phyloP scores from a whole-genome alignment of 352 stramenopile species.

The Phytophthora citrophthora region DNA sequence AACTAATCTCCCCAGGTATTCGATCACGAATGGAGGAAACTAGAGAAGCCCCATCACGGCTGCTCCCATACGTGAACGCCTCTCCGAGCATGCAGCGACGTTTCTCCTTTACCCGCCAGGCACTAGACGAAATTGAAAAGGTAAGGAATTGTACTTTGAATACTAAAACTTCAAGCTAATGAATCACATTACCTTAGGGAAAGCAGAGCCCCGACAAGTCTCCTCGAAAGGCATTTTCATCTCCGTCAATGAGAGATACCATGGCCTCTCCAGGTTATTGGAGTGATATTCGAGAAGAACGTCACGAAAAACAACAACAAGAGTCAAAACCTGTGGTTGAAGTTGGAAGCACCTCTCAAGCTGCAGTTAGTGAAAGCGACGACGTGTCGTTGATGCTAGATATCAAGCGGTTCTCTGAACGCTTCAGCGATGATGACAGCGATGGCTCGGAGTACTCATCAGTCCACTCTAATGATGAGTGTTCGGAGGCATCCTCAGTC shows the following conservation, averaged over 20 bases:
- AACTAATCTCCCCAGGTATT: background rate
- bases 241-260: slow-evolving; percentile 24
- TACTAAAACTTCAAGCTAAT: slow-evolving; percentile 2
- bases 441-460: slow-evolving; percentile 31
- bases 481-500: slow-evolving; percentile 25
- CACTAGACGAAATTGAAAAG: slow-evolving; percentile 33
- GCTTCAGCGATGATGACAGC: slow-evolving; percentile 37
- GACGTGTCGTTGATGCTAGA: slow-evolving; percentile 26
- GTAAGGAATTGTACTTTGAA: slow-evolving; percentile 6
- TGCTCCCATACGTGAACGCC: slow-evolving; percentile 23
- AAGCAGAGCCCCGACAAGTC: slow-evolving; percentile 21
- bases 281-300: slow-evolving; percentile 10
- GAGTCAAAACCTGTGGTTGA: background rate
- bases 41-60: slow-evolving; percentile 7
- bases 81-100: slow-evolving; percentile 32
- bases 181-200: background rate
- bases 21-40: slow-evolving; percentile 7
- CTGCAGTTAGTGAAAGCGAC: slow-evolving; percentile 3
- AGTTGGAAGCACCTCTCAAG: background rate
- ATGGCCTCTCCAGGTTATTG: slow-evolving; percentile 10
- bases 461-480: slow-evolving; percentile 23
- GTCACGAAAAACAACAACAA: slow-evolving; percentile 12
- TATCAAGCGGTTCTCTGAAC: slow-evolving; percentile 9
- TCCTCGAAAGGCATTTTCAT: slow-evolving; percentile 34
- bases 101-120: slow-evolving; percentile 36